Evolutionary conservation across 371 early-diverging fungal species (phyloP).

Genomic region (Parasitella parasitica): DNA sequence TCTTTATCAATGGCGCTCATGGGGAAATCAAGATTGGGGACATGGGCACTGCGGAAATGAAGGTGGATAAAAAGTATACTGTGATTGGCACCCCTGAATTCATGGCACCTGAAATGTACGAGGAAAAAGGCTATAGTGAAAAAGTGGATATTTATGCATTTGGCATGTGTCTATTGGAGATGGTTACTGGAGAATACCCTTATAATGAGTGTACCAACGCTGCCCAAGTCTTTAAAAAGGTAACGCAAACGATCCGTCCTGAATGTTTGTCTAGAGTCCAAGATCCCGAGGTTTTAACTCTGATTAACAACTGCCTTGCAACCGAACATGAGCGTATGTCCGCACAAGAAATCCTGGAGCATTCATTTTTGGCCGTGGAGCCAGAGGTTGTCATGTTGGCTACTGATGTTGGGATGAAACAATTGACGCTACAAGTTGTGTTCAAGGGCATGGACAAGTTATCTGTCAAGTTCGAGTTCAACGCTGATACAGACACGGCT

Average conservation of each 20-base stretch:
- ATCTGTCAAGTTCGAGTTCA: slow-evolving; percentile 90
- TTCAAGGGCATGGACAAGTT: slow-evolving; percentile 83
- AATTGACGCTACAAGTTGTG: slow-evolving; percentile 79
- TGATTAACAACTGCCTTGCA: slow-evolving; percentile 77
- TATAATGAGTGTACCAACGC: slow-evolving; percentile 88
- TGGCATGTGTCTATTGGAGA: slow-evolving; percentile 91
- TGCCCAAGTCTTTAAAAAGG: slow-evolving; percentile 85
- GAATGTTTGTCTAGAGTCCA: slow-evolving; percentile 69
- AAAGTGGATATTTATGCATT: slow-evolving; percentile 93
- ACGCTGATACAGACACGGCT: slow-evolving; percentile 87
- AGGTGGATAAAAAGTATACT: slow-evolving; percentile 59
- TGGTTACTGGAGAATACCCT: slow-evolving; percentile 88
- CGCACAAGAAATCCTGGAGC: slow-evolving; percentile 80
- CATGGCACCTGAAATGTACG: slow-evolving; percentile 93
- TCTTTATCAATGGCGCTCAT: slow-evolving; percentile 79
- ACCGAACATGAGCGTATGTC: slow-evolving; percentile 63
- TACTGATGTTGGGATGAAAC: slow-evolving; percentile 63
- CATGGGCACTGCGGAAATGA: slow-evolving; percentile 77
- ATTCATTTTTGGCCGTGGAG: slow-evolving; percentile 78
- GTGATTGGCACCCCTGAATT: slow-evolving; percentile 84
- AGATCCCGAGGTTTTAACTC: slow-evolving; percentile 68
- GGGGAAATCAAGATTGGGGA: slow-evolving; percentile 86
- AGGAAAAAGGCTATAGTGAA: slow-evolving; percentile 84
- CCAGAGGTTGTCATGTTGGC: slow-evolving; percentile 70
- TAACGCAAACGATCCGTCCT: slow-evolving; percentile 61